phyloP scores from a whole-genome alignment of 2,329 filamentous ascomycete species.

The Biscogniauxia sp. region DNA sequence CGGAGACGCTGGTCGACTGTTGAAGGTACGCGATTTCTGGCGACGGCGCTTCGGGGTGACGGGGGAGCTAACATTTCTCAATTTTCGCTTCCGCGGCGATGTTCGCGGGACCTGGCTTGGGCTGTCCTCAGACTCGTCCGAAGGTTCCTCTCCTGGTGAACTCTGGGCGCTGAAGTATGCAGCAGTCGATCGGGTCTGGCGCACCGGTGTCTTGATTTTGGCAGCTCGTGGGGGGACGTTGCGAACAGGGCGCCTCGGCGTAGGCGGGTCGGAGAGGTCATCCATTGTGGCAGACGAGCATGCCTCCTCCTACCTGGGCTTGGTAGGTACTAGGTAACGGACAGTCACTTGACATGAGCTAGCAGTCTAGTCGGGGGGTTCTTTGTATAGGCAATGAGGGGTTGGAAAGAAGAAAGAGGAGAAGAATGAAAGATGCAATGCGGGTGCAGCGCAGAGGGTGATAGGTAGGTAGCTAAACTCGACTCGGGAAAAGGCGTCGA shows the following conservation, averaged over 20 bases:
- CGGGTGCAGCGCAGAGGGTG: too few relatives aligned
- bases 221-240: conserved; percentile 27
- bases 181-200: conserved; percentile 26
- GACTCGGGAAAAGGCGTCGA: too few relatives aligned
- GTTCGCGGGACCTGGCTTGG: conserved; percentile 2
- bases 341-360: background rate
- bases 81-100: conserved; percentile 8
- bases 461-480: too few relatives aligned
- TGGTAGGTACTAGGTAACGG: too few relatives aligned
- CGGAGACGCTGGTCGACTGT: background rate
- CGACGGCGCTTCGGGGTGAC: conserved; percentile 11
- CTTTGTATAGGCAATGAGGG: background rate
- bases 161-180: conserved; percentile 20
- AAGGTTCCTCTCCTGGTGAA: conserved; percentile 11
- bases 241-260: conserved; percentile 23
- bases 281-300: conserved; percentile 18
- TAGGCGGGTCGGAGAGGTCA: conserved; percentile 14
- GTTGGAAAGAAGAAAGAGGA: background rate
- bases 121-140: conserved; percentile 11
- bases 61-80: background rate
- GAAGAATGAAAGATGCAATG: too few relatives aligned
- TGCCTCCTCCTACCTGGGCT: background rate
- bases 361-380: background rate
- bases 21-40: conserved; percentile 2
- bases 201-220: conserved; percentile 27